Percentiles rank a stretch among this genome's conserved stretches.
phyloP scores from a whole-genome alignment of 106 monocot genomes.

The Platanthera guangdongensis region DNA sequence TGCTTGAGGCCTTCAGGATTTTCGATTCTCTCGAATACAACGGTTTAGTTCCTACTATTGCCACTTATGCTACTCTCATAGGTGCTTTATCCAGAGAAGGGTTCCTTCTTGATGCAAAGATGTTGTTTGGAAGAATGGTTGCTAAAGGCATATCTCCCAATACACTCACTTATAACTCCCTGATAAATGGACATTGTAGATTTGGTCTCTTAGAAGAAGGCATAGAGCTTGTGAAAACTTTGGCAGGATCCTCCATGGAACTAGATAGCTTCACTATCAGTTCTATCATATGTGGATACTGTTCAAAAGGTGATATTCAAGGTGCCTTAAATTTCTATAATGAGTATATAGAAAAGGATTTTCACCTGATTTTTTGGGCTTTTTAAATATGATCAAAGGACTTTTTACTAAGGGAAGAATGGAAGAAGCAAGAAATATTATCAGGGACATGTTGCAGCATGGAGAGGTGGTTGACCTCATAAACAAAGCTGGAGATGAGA shows the following conservation, averaged over 20 bases:
- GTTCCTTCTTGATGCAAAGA: constrained; percentile 54
- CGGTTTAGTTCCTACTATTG: constrained; percentile 37
- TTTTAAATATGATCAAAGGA: constrained; percentile 57
- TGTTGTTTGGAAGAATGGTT: constrained; percentile 57
- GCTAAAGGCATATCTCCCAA: constrained; percentile 52
- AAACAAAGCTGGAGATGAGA: constrained; percentile 38
- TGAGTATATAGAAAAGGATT: constrained; percentile 32
- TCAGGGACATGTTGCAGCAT: constrained; percentile 76
- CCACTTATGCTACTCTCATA: constrained; percentile 67
- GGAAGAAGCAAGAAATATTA: constrained; percentile 77
- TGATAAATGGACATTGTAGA: constrained; percentile 74
- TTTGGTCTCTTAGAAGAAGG: constrained; percentile 58
- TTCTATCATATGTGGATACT: constrained; percentile 66
- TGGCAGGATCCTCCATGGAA: constrained; percentile 36
- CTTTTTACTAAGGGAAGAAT: constrained; percentile 77
- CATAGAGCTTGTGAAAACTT: constrained; percentile 29
- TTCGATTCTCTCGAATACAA: constrained; percentile 64
- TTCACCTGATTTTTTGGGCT: constrained; percentile 69
- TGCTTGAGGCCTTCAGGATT: constrained; percentile 73
- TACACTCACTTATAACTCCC: constrained; percentile 44
- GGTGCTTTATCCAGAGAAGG: constrained; percentile 74
- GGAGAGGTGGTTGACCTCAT: constrained; percentile 33
- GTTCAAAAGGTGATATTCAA: constrained; percentile 66
- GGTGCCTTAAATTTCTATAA: constrained; percentile 51
- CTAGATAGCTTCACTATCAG: constrained; percentile 77